Conservation (phyloP, 192 early-diverging fungal species). For the Rhizophlyctis rosea region DNA sequence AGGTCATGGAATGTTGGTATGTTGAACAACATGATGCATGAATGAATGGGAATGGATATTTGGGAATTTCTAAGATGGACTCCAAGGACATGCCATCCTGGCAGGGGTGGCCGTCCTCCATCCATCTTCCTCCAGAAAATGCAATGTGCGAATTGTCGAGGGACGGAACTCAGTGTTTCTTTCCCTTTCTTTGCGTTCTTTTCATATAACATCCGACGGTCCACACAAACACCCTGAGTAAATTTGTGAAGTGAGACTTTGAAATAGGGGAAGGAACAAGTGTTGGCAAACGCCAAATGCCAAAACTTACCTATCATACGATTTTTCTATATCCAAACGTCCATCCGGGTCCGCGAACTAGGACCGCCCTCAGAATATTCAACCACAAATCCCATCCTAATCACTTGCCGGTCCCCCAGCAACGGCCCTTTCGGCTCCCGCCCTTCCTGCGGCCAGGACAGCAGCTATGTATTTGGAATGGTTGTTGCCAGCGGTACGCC, state of each 20-base stretch:
- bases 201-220: neutral
- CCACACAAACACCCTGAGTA: neutral
- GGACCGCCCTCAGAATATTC: too few relatives aligned
- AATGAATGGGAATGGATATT: neutral
- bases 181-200: neutral
- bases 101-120: neutral
- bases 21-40: conserved; percentile 1
- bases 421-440: neutral
- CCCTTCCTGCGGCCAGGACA: neutral
- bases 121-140: neutral
- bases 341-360: too few relatives aligned
- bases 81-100: neutral
- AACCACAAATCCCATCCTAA: too few relatives aligned
- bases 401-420: neutral
- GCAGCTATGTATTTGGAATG: neutral
- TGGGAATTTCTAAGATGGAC: neutral
- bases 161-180: neutral
- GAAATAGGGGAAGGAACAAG: neutral
- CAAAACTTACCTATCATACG: neutral
- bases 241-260: neutral
- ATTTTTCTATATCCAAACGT: neutral
- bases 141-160: neutral
- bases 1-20: too few relatives aligned
- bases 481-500: too few relatives aligned
- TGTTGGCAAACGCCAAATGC: neutral